These are phyloP conservation scores for Cyclotella atomus DNA, from an alignment of 108 stramenopile species.

Conservation along the genomic window DNA sequence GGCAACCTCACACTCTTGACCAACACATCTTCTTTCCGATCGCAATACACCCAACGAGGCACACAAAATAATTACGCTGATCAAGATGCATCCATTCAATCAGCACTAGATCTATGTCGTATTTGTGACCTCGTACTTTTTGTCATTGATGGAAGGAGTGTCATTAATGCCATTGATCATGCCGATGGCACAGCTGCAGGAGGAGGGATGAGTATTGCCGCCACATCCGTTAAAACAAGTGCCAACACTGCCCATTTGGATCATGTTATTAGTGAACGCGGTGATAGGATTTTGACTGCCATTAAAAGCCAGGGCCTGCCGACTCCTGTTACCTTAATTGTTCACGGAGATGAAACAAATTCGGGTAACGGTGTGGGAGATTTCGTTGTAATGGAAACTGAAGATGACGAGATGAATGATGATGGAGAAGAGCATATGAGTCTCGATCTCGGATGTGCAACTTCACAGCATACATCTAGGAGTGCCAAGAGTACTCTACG, in stretches of 20 bases:
- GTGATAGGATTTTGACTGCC: constrained; percentile 88
- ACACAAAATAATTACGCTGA: constrained; percentile 21
- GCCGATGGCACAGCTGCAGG: neutral
- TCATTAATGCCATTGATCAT: constrained; percentile 27
- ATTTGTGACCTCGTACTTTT: constrained; percentile 89
- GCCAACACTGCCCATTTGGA: constrained; percentile 57
- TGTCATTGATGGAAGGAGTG: constrained; percentile 77
- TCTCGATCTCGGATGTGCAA: constrained; percentile 27
- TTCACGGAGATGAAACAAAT: constrained; percentile 35
- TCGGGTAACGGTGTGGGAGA: neutral
- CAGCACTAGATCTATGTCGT: constrained; percentile 88
- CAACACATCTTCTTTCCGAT: constrained; percentile 69
- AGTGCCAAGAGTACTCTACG: constrained; percentile 64
- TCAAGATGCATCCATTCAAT: constrained; percentile 71
- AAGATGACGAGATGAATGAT: neutral
- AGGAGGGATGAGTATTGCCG: constrained; percentile 29
- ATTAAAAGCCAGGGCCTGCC: constrained; percentile 96
- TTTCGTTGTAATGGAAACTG: constrained; percentile 6
- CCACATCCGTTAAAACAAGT: constrained; percentile 54
- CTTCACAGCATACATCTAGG: constrained; percentile 40
- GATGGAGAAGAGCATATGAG: constrained; percentile 10
- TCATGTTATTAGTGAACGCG: constrained; percentile 75
- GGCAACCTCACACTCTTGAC: constrained; percentile 74
- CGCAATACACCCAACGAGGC: constrained; percentile 53
- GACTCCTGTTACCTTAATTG: constrained; percentile 83